Evolutionary conservation across 768 basidiomycete genomes (phyloP).

Genomic region (Sarcomyxa edulis): DNA sequence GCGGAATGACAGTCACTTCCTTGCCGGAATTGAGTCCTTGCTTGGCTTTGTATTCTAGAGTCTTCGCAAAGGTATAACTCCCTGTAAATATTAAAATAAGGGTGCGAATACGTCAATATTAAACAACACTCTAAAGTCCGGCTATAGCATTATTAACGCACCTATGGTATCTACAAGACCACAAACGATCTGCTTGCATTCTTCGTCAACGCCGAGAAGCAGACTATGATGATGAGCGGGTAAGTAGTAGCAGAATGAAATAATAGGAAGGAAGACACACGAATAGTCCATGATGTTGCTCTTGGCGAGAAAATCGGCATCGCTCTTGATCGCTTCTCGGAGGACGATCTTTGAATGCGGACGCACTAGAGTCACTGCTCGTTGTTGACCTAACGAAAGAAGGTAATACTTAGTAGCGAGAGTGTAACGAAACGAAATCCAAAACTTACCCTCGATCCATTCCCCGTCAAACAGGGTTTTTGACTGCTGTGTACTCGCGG

Average conservation of each 20-base stretch:
- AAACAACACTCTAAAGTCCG: no score
- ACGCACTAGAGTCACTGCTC: constrained; percentile 56
- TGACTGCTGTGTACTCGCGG: constrained; percentile 27
- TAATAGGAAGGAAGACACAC: constrained; percentile 32
- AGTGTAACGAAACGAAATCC: background rate
- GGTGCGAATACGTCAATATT: background rate
- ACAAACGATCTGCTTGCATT: constrained; percentile 62
- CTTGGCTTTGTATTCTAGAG: constrained; percentile 82
- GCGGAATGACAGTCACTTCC: constrained; percentile 77
- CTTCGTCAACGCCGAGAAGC: constrained; percentile 67
- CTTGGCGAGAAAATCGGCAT: constrained; percentile 68
- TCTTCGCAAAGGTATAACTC: constrained; percentile 83
- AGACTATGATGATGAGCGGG: constrained; percentile 35
- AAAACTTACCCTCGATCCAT: constrained; percentile 68
- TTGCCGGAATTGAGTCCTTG: constrained; percentile 65
- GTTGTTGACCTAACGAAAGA: constrained; percentile 49
- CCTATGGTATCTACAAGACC: constrained; percentile 85
- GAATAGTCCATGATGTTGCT: constrained; percentile 89
- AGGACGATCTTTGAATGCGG: constrained; percentile 74
- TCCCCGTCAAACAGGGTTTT: constrained; percentile 77
- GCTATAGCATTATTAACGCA: no score
- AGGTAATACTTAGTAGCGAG: background rate
- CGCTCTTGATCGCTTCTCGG: constrained; percentile 59
- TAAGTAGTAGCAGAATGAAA: background rate
- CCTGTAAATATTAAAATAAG: constrained; percentile 37